Conservation (phyloP, 164 flowering plant genomes). For the Hamamelis virginiana region DNA sequence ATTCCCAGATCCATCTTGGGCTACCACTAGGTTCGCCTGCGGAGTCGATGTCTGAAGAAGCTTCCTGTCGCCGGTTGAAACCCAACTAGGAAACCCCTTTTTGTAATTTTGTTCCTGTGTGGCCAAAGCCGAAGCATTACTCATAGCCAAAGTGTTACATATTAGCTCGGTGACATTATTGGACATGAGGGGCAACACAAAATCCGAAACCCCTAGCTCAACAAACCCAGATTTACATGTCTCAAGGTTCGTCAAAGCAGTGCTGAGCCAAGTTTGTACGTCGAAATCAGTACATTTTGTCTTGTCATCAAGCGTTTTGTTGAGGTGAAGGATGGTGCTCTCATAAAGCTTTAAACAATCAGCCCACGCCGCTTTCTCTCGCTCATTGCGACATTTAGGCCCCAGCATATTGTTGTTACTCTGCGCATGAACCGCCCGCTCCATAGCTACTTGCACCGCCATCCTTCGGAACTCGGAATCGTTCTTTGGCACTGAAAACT, state of each 20-base stretch:
- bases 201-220: conserved; percentile 38
- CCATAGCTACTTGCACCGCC: conserved; percentile 34
- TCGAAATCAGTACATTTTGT: conserved; percentile 36
- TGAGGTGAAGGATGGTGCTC: conserved; percentile 39
- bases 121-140: not conserved
- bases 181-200: conserved; percentile 34
- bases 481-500: conserved; percentile 13
- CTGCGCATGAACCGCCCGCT: conserved; percentile 33
- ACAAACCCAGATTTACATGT: conserved; percentile 45
- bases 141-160: conserved; percentile 46
- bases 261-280: conserved; percentile 58
- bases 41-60: conserved; percentile 26
- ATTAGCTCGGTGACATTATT: conserved; percentile 45
- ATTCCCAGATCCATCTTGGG: conserved; percentile 44
- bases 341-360: conserved; percentile 50
- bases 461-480: conserved; percentile 37
- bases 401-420: conserved; percentile 30
- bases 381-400: conserved; percentile 30
- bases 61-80: conserved; percentile 26
- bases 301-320: conserved; percentile 39
- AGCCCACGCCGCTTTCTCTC: conserved; percentile 47
- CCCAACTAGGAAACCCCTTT: conserved; percentile 35
- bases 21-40: conserved; percentile 39
- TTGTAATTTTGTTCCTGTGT: not conserved
- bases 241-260: conserved; percentile 55